These are phyloP conservation scores for Mycena rebaudengoi DNA, from an alignment of 768 basidiomycete genomes.

Conservation along the genomic window DNA sequence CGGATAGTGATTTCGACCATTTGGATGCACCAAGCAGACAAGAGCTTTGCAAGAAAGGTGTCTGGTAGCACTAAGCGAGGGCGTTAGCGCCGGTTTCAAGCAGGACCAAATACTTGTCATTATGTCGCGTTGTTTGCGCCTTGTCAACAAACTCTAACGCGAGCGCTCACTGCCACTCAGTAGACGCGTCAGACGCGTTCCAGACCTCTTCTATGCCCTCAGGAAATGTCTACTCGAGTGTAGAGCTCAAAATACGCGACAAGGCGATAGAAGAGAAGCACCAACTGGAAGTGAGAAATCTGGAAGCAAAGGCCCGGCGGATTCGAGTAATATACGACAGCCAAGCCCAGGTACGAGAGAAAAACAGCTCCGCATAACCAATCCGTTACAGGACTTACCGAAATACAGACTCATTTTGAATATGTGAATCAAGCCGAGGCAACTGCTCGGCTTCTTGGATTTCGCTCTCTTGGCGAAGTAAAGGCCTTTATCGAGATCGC, in stretches of 20 bases:
- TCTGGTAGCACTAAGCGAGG: no score
- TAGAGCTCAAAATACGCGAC: slow-evolving; percentile 46
- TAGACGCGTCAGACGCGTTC: slow-evolving; percentile 16
- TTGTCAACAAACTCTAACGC: slow-evolving; percentile 2
- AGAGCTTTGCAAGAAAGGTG: no score
- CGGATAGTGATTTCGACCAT: slow-evolving; percentile 74
- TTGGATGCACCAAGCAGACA: not conserved
- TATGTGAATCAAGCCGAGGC: slow-evolving; percentile 43
- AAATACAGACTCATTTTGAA: no score
- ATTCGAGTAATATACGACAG: slow-evolving; percentile 45
- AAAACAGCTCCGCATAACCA: no score
- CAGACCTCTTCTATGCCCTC: not conserved
- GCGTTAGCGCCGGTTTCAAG: not conserved
- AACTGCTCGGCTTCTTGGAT: slow-evolving; percentile 55
- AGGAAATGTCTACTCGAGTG: slow-evolving; percentile 37
- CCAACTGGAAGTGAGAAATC: slow-evolving; percentile 38
- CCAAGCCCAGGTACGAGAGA: no score
- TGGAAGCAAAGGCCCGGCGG: slow-evolving; percentile 42
- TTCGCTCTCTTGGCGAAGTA: slow-evolving; percentile 51
- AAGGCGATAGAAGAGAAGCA: slow-evolving; percentile 45
- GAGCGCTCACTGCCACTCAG: not conserved
- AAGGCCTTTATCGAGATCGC: slow-evolving; percentile 49
- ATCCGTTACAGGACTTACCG: no score
- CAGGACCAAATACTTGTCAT: not conserved
- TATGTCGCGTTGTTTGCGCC: slow-evolving; percentile 2